Conservation (phyloP, 2,329 filamentous ascomycete species). For the Aulographum hederae region DNA sequence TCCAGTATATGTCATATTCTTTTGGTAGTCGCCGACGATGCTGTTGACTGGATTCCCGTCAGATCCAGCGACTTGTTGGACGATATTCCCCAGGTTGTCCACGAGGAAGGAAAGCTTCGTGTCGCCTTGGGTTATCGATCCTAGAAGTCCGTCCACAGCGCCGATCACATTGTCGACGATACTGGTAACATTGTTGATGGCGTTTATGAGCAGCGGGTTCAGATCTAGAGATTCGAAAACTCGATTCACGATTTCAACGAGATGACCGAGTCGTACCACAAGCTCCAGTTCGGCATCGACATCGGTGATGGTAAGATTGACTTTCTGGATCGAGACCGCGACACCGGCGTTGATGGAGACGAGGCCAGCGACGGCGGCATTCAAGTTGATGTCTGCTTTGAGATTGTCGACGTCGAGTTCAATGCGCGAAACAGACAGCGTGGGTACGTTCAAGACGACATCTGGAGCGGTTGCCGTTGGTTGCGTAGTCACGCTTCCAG, state of each 20-base stretch:
- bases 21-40: conserved; percentile 39
- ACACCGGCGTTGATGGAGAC: conserved; percentile 34
- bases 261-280: conserved; percentile 38
- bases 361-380: conserved; percentile 39
- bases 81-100: conserved; percentile 44
- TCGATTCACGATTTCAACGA: conserved; percentile 42
- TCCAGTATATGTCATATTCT: conserved; percentile 39
- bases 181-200: conserved; percentile 34
- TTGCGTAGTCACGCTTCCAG: too few species aligned
- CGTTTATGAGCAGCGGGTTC: conserved; percentile 39
- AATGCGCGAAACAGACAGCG: conserved; percentile 39
- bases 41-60: conserved; percentile 26
- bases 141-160: conserved; percentile 39
- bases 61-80: conserved; percentile 35
- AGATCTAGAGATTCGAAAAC: conserved; percentile 40
- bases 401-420: conserved; percentile 42
- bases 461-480: conserved; percentile 27
- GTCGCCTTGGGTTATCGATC: conserved; percentile 37
- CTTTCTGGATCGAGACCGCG: conserved; percentile 24
- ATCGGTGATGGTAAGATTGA: conserved; percentile 44
- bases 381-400: conserved; percentile 39
- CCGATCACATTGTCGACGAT: conserved; percentile 36
- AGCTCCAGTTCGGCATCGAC: conserved; percentile 41
- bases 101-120: conserved; percentile 36
- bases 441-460: conserved; percentile 38